phyloP scores from a whole-genome alignment of 2,329 filamentous ascomycete genomes.

The Alternaria sp. region DNA sequence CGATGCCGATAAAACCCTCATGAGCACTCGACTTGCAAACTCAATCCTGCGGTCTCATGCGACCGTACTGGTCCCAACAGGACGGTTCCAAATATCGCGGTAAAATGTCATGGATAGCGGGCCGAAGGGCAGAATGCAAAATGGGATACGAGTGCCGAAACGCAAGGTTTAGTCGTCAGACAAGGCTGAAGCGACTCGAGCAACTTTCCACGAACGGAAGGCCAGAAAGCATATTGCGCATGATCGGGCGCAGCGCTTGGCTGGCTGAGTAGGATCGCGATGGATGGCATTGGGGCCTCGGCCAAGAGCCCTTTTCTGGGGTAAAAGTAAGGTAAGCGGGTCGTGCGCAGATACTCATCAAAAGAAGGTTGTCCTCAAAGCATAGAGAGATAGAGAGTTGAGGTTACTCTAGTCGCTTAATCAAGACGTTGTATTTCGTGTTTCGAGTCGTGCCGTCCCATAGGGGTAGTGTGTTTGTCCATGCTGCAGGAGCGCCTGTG shows the following conservation, averaged over 20 bases:
- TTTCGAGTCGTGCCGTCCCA: not conserved
- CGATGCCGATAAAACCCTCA: not conserved
- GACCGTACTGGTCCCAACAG: not conserved
- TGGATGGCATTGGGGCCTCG: not conserved
- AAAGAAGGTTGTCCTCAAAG: constrained; percentile 1
- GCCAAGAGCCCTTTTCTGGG: constrained; percentile 18
- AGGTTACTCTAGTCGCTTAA: not conserved
- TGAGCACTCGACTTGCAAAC: not conserved
- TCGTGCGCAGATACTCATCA: constrained; percentile 8
- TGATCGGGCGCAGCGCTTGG: constrained; percentile 7
- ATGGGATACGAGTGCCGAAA: constrained; percentile 4
- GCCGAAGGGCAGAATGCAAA: constrained; percentile 5
- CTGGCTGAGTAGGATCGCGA: not conserved
- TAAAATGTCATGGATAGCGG: constrained; percentile 2
- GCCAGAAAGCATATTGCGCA: constrained; percentile 12
- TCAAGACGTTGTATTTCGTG: not conserved
- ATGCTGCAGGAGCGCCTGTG: not conserved
- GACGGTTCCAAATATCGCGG: not conserved
- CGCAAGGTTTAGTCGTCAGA: not conserved
- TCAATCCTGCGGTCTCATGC: not conserved
- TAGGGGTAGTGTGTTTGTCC: not conserved
- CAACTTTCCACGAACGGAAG: constrained; percentile 5
- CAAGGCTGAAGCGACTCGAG: not conserved
- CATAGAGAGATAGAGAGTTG: not conserved
- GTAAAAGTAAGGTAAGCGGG: constrained; percentile 10